Evolutionary conservation across 805 yeast species (phyloP).

Genomic region (Candida rishiriensis): DNA sequence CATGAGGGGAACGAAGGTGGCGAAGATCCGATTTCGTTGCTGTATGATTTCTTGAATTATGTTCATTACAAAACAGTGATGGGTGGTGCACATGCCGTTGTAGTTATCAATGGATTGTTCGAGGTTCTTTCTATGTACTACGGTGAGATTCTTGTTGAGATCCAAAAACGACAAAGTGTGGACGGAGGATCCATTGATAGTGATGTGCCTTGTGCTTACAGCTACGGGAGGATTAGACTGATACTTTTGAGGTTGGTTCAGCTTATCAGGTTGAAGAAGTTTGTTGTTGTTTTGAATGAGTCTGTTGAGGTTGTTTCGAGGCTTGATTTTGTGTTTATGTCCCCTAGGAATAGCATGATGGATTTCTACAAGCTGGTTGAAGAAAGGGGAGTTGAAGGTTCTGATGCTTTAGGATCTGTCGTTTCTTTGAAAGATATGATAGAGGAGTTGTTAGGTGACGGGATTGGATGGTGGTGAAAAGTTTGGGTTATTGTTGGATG

Average conservation of each 20-base stretch:
- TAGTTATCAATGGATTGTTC: conserved; percentile 24
- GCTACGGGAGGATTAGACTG: background rate
- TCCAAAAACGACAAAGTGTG: no score
- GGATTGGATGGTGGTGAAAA: no score
- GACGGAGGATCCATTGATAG: background rate
- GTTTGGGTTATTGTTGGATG: no score
- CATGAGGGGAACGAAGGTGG: no score
- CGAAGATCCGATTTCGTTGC: background rate
- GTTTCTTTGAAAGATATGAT: conserved; percentile 12
- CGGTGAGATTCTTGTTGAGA: no score
- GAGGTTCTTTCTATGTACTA: conserved; percentile 19
- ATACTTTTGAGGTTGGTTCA: background rate
- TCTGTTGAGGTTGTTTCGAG: conserved; percentile 14
- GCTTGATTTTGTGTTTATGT: conserved; percentile 13
- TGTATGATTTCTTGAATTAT: conserved; percentile 5
- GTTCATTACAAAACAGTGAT: conserved; percentile 10
- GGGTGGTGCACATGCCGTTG: conserved; percentile 1
- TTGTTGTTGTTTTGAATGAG: conserved; percentile 18
- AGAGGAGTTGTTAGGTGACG: background rate
- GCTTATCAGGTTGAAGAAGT: background rate
- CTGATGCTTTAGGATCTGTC: conserved; percentile 1
- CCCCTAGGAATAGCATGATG: conserved; percentile 8
- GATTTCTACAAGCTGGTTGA: conserved; percentile 13
- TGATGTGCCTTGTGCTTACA: background rate
- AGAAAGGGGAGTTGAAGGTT: background rate